Evolutionary conservation across 2,329 filamentous ascomycete species (phyloP).

Genomic region (Gnomoniopsis sp.): DNA sequence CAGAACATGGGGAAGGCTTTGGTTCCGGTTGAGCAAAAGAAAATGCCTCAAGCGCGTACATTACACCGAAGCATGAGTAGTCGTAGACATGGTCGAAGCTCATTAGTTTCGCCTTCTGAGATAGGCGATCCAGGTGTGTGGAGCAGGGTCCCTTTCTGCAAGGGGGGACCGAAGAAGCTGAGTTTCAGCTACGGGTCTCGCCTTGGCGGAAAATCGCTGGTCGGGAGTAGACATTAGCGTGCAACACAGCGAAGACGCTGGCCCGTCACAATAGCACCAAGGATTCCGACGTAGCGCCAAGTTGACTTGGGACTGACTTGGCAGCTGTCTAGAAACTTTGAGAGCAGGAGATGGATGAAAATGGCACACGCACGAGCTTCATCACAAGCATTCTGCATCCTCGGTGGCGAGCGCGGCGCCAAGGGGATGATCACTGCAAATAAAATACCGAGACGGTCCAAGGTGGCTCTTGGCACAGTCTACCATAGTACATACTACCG

Average conservation of each 20-base stretch:
- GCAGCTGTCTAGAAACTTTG: neutral
- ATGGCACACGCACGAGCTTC: conserved; percentile 1
- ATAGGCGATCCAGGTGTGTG: conserved; percentile 17
- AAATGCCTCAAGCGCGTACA: conserved; percentile 16
- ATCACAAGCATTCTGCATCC: neutral
- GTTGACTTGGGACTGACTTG: conserved; percentile 9
- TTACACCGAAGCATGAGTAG: conserved; percentile 4
- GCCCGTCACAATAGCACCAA: neutral
- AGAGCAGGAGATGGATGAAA: neutral
- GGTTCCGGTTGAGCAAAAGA: neutral
- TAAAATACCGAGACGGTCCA: neutral
- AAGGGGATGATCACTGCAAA: conserved; percentile 5
- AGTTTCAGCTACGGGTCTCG: conserved; percentile 13
- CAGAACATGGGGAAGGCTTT: neutral
- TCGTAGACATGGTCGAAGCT: conserved; percentile 4
- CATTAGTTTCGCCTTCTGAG: conserved; percentile 16
- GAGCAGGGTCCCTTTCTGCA: conserved; percentile 9
- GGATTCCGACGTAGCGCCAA: conserved; percentile 10
- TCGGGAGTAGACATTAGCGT: neutral
- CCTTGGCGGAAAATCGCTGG: neutral
- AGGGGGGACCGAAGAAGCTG: conserved; percentile 13
- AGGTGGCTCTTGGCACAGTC: too few species aligned
- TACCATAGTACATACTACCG: too few species aligned
- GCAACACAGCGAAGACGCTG: neutral
- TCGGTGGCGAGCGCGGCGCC: conserved; percentile 7